A percentile compares a stretch with the other conserved stretches of the same genome.
phyloP scores from a whole-genome alignment of 192 early-diverging fungal species.

The Umbelopsis sp. region DNA sequence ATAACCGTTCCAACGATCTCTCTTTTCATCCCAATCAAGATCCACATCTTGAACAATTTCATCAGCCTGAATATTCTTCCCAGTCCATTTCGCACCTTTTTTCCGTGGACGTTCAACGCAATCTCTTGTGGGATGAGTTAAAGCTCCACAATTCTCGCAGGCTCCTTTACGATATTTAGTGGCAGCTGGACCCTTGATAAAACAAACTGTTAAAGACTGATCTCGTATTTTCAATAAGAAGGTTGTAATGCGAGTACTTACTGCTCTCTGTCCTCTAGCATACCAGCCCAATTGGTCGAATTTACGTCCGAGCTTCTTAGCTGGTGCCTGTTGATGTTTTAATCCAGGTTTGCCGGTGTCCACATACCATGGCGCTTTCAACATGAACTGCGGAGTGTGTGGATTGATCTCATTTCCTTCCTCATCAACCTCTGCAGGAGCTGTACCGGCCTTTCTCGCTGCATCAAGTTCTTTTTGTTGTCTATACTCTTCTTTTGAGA shows the following conservation, averaged over 20 bases:
- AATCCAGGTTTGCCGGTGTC: constrained; percentile 81
- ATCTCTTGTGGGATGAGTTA: constrained; percentile 90
- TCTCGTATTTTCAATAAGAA: not conserved
- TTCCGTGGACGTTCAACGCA: constrained; percentile 93
- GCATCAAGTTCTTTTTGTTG: constrained; percentile 94
- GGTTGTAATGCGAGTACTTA: constrained; percentile 30
- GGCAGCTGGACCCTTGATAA: constrained; percentile 67
- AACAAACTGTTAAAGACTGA: not conserved
- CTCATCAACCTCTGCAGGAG: constrained; percentile 81
- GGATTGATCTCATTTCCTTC: constrained; percentile 97
- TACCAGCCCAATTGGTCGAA: constrained; percentile 66
- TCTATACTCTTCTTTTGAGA: constrained; percentile 94
- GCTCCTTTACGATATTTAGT: constrained; percentile 95
- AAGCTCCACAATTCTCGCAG: constrained; percentile 98
- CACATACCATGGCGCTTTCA: constrained; percentile 94
- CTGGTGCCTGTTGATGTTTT: constrained; percentile 79
- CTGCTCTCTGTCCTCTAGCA: constrained; percentile 69
- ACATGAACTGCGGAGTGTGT: constrained; percentile 97
- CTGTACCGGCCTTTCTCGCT: constrained; percentile 93
- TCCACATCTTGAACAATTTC: constrained; percentile 78
- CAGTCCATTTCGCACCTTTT: constrained; percentile 88
- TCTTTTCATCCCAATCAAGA: constrained; percentile 92
- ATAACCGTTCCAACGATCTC: constrained; percentile 99
- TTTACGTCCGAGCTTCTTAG: constrained; percentile 35
- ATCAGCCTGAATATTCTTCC: constrained; percentile 80